Base-by-base conservation (phyloP, 2,329 filamentous ascomycete species). In the Neophaeococcomyces aloes region DNA sequence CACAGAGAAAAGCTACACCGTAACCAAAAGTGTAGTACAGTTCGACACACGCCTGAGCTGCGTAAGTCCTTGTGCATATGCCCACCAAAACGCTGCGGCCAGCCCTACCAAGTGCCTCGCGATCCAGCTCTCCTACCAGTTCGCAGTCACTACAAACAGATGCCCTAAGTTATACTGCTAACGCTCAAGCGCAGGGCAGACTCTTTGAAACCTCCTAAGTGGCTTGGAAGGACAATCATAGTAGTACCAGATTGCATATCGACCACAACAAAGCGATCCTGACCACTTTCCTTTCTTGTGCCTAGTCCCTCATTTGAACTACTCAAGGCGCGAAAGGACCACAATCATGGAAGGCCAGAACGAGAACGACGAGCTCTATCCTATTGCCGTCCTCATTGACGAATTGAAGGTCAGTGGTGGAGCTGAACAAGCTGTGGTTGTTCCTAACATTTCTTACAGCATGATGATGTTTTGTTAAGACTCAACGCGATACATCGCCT, bases 341-440 rank as follows among this genome's bases (percentile, higher is more conserved):
- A 32, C 29, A 18, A 75, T 67, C 66, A 96, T 96, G 89, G 86
- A 95, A 71, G 83, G 82, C 70, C 76, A 81, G 66, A 85, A 82
- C 69, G 80, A 89, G 73, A 93, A 83, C 67, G 91, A 98, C 71
- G 93, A 96, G 81, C 87, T 98, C 61, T 98, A 96, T 69, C 91
- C 91, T 65, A 98, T 98, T 74, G 91, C 93, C 63, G 91, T 98
- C 57, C 81, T 98, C 69, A 98, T 98, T 69, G 91, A 98, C 68
- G 91, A 98, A 78, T 77, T 98, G 62, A 98, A 95, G 86, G 88
- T 94, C 78, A 59, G 67, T 60, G 54, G 47, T 51, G 56, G 52
- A 55, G 52, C 15, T 25, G 32, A 27, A 15, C 34, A 35, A 21
- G 29, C 33, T 29, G 25, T 19, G 15, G 14, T 34, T 42, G 29